Conservation (phyloP, 2,329 filamentous ascomycete genomes). For the Paradendryphiella salina region DNA sequence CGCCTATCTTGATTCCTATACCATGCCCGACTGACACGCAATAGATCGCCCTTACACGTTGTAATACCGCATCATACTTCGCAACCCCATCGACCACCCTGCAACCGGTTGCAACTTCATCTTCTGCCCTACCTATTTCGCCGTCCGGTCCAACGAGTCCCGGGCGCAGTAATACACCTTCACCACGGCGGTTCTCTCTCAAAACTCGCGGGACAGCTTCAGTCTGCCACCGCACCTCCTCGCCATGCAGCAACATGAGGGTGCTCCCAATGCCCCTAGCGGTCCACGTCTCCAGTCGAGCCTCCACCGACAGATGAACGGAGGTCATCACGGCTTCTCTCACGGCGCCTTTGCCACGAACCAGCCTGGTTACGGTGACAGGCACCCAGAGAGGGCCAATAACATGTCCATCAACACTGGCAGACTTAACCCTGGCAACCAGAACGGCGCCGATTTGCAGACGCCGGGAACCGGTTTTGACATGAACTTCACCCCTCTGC, state of each 20-base stretch:
- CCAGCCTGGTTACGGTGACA: slow-evolving; percentile 77
- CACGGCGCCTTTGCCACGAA: slow-evolving; percentile 91
- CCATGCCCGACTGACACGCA: slow-evolving; percentile 11
- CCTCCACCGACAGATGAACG: slow-evolving; percentile 69
- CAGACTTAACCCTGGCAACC: slow-evolving; percentile 59
- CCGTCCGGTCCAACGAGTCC: slow-evolving; percentile 49
- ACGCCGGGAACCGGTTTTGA: slow-evolving; percentile 89
- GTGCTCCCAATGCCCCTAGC: slow-evolving; percentile 62
- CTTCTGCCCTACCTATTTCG: slow-evolving; percentile 45
- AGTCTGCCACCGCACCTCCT: slow-evolving; percentile 82
- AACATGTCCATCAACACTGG: slow-evolving; percentile 93
- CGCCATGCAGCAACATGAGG: slow-evolving; percentile 87
- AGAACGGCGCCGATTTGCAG: slow-evolving; percentile 72
- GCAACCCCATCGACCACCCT: slow-evolving; percentile 25
- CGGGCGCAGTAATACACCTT: slow-evolving; percentile 62
- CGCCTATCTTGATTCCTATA: neutral
- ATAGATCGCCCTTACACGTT: slow-evolving; percentile 34
- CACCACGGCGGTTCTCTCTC: slow-evolving; percentile 83
- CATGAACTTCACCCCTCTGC: slow-evolving; percentile 96
- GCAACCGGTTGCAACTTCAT: slow-evolving; percentile 37
- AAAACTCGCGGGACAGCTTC: slow-evolving; percentile 77
- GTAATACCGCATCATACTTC: slow-evolving; percentile 40
- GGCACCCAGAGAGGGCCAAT: slow-evolving; percentile 80
- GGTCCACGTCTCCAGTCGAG: slow-evolving; percentile 62
- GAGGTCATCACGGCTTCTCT: slow-evolving; percentile 83